Evolutionary conservation across 2,329 filamentous ascomycete genomes (phyloP).

Genomic region (Nothophaeocryptopus gaeumannii): DNA sequence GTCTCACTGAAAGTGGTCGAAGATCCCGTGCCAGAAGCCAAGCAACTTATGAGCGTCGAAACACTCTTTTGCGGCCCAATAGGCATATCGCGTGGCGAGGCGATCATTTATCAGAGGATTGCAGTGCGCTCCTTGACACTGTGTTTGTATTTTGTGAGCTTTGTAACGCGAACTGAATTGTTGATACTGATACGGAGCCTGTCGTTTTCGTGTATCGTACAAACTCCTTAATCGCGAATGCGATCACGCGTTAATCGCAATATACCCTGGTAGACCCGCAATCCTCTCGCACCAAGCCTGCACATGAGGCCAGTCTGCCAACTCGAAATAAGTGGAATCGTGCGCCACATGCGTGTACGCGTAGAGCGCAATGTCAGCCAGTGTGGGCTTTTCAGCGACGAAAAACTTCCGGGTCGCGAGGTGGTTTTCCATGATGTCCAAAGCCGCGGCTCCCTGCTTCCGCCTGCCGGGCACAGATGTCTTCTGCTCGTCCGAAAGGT

Average conservation of each 20-base stretch:
- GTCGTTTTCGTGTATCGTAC: not conserved
- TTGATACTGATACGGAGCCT: not conserved
- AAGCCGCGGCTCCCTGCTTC: constrained; percentile 3
- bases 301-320: constrained; percentile 6
- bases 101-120: too few species aligned
- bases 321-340: constrained; percentile 5
- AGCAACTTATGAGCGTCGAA: too few species aligned
- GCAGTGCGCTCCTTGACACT: too few species aligned
- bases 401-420: constrained; percentile 4
- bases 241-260: not conserved
- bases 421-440: constrained; percentile 9
- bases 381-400: constrained; percentile 1
- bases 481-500: constrained; percentile 8
- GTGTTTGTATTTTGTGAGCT: too few species aligned
- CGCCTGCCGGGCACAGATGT: not conserved
- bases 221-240: not conserved
- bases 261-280: constrained; percentile 1
- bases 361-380: constrained; percentile 13
- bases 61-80: too few species aligned
- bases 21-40: too few species aligned
- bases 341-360: constrained; percentile 10
- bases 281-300: constrained; percentile 9
- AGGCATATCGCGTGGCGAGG: too few species aligned
- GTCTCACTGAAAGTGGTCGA: too few species aligned
- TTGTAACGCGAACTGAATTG: too few species aligned